A percentile compares a stretch with the other conserved stretches of the same genome.
These are phyloP conservation scores for Yamadazyma atlantica DNA, from an alignment of 1,139 yeast species.

Conservation along the genomic window DNA sequence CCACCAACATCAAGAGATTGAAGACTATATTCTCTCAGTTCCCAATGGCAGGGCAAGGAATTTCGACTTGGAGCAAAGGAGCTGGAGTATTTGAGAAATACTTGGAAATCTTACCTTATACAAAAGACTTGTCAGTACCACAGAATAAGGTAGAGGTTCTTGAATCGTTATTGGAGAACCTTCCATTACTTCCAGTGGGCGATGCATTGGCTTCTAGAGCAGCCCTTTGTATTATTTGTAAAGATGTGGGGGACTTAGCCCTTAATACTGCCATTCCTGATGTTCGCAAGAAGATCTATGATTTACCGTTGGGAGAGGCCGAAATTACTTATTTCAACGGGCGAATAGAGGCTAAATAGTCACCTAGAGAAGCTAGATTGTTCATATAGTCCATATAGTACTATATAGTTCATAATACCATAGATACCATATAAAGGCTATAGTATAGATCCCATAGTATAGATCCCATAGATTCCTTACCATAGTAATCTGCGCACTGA, in stretches of 20 bases:
- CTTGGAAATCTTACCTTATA: slow-evolving; percentile 24
- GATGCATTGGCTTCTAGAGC: slow-evolving; percentile 27
- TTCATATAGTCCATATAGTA: no score
- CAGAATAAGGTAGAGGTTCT: slow-evolving; percentile 15
- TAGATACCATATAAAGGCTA: no score
- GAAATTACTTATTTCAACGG: slow-evolving; percentile 39
- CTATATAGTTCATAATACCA: no score
- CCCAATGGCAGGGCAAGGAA: slow-evolving; percentile 41
- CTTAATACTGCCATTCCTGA: slow-evolving; percentile 20
- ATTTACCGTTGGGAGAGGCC: slow-evolving; percentile 48
- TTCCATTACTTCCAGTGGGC: slow-evolving; percentile 38
- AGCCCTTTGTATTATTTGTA: slow-evolving; percentile 54
- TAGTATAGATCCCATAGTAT: no score
- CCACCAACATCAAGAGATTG: slow-evolving; percentile 33
- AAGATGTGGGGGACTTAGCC: slow-evolving; percentile 43
- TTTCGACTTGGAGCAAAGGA: slow-evolving; percentile 60
- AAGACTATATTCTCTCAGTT: slow-evolving; percentile 43
- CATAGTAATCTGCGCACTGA: no score
- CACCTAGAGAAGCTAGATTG: no score
- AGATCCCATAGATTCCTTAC: no score
- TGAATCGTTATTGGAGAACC: slow-evolving; percentile 39
- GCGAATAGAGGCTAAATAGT: no score
- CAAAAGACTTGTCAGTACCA: slow-evolving; percentile 4
- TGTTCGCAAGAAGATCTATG: slow-evolving; percentile 25
- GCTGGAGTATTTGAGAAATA: slow-evolving; percentile 58